Base-by-base conservation (phyloP, 345 rosid genomes). In the Pistacia vera region DNA sequence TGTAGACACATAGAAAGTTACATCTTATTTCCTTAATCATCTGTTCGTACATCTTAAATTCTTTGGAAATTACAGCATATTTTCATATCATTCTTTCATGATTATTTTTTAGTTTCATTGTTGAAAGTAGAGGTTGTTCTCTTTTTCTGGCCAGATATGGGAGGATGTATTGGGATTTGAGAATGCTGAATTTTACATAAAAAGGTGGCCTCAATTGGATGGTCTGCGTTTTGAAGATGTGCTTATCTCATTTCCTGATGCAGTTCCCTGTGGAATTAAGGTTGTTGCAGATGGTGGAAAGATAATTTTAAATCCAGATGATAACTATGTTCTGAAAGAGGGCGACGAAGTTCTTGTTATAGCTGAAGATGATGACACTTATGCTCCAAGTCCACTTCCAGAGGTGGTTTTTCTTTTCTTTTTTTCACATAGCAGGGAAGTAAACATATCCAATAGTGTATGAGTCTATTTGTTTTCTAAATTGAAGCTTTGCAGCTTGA, bases 281-380 rank as follows among this genome's bases (percentile, higher is more conserved):
- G 92, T 90, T 80, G 94, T 93, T 75, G 89, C 87, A 3, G 92
- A 91, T 59, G 83, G 81, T 72, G 98, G 91, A 66, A 92, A 83
- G 82, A 94, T 94, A 76, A 81, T 88, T 71, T 75, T 94, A 84
- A 91, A 91, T 83, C 97, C 97, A n/a, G 90, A 88, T 81, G 95
- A 92, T 61, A 74, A 77, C 81, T 91, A 92, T 70, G 75, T 90
- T 68, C 74, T 94, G n/a, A 71, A 80, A 81, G 91, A 86, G 83
- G 92, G 97, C 49, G 98, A 94, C 84, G 98, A 91, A 87, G 77
- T 92, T 66, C 96, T 94, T 86, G 98, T 94, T 72, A 94, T 94
- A 67, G 98, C 97, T 16, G 98, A 94, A 84, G 97, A 94, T 78
- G 98, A 94, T 76, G 97, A 94, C 80, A 94, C 97, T 75, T 94